These are phyloP conservation scores for Nicotiana noctiflora DNA, from an alignment of 257 asterid species.

Conservation along the genomic window DNA sequence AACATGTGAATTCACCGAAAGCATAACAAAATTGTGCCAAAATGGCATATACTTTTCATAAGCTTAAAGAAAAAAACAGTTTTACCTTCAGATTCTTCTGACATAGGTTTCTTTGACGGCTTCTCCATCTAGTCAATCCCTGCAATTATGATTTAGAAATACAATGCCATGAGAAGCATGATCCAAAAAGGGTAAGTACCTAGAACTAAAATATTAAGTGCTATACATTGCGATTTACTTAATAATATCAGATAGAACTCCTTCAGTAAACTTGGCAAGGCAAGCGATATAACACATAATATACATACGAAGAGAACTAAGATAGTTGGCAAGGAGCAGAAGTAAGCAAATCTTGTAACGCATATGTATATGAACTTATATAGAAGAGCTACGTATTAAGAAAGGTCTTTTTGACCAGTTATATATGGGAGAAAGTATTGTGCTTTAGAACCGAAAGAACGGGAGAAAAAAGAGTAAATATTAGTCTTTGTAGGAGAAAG, in stretches of 20 bases:
- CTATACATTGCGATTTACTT: not conserved
- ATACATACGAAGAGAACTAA: not conserved
- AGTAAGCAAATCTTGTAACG: not conserved
- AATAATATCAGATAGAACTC: not conserved
- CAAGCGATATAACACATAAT: not conserved
- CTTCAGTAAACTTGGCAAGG: not conserved
- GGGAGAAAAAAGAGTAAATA: not conserved
- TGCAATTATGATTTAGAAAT: not conserved
- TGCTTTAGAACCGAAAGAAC: not conserved
- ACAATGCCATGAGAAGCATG: not conserved
- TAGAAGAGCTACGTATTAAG: not conserved
- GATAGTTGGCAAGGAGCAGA: not conserved
- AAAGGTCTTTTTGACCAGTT: not conserved
- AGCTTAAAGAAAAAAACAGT: not conserved
- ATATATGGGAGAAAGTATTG: not conserved
- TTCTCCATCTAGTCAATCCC: slow-evolving; percentile 6
- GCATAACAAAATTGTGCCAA: not conserved
- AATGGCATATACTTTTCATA: not conserved
- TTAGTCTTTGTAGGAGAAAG: not conserved
- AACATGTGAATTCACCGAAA: not conserved
- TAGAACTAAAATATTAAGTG: not conserved
- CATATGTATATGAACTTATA: not conserved
- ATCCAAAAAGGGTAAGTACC: not conserved
- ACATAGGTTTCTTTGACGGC: slow-evolving; percentile 5
- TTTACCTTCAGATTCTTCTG: slow-evolving; percentile 7